Conservation (phyloP, 2,329 filamentous ascomycete species). For the Cordyceps javanica region DNA sequence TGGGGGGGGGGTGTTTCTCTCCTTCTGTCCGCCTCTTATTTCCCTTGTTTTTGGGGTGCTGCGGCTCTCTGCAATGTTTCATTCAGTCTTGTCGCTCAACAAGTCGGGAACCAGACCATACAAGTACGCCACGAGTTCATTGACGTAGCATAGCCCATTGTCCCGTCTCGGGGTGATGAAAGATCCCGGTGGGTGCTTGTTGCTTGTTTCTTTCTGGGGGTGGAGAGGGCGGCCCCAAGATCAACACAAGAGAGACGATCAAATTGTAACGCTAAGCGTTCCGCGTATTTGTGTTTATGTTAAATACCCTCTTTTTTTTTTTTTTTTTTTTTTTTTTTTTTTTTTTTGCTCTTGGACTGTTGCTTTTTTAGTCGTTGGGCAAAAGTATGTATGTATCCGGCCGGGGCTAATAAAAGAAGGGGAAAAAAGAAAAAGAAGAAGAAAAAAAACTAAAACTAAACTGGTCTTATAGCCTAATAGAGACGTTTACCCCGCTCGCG, state of each 20-base stretch:
- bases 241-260: background rate
- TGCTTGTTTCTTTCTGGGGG: too few species aligned
- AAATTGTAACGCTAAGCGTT: background rate
- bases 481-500: conserved; percentile 2
- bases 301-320: background rate
- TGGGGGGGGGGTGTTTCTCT: too few species aligned
- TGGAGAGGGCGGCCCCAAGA: background rate
- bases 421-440: too few species aligned
- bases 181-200: background rate
- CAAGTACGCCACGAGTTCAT: background rate
- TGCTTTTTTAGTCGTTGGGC: background rate
- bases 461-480: background rate
- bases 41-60: too few species aligned
- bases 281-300: conserved; percentile 1
- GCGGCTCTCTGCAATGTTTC: too few species aligned
- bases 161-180: background rate
- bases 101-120: background rate
- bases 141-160: background rate
- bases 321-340: background rate
- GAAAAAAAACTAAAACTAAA: too few species aligned
- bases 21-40: too few species aligned
- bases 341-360: background rate
- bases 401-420: too few species aligned
- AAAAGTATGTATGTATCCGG: too few species aligned
- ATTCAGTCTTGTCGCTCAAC: too few species aligned